phyloP scores from a whole-genome alignment of 352 stramenopile species.

The Pythium guiyangense region DNA sequence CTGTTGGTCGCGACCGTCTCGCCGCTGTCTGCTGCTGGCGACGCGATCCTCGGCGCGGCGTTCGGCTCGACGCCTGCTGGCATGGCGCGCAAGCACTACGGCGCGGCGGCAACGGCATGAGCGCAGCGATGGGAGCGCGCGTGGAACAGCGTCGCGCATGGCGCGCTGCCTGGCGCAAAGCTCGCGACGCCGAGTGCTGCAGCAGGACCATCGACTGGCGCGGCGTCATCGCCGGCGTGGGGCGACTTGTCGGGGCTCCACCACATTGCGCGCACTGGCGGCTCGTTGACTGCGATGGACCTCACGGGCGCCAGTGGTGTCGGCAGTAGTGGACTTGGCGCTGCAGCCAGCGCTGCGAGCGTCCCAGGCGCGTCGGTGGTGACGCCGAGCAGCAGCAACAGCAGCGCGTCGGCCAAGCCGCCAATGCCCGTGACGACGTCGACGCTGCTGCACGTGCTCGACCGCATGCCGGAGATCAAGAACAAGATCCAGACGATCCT shows the following conservation, averaged over 20 bases:
- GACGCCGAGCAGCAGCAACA: background rate
- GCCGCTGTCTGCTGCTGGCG: slow-evolving; percentile 40
- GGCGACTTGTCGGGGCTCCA: slow-evolving; percentile 21
- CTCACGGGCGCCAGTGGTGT: slow-evolving; percentile 1
- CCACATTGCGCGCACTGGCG: slow-evolving; percentile 25
- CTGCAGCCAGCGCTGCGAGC: too few relatives aligned
- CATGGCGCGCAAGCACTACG: too few relatives aligned
- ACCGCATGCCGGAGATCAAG: slow-evolving; percentile 88
- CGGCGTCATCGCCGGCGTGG: slow-evolving; percentile 7
- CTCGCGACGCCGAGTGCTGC: slow-evolving; percentile 3
- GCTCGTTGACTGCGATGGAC: slow-evolving; percentile 19
- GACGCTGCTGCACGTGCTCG: slow-evolving; percentile 73
- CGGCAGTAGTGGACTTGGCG: background rate
- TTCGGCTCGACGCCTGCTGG: slow-evolving; percentile 30
- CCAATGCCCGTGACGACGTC: slow-evolving; percentile 74
- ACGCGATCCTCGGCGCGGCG: slow-evolving; percentile 44
- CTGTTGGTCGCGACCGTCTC: slow-evolving; percentile 39
- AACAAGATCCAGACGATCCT: slow-evolving; percentile 88
- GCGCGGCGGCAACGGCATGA: too few relatives aligned
- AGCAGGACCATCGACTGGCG: slow-evolving; percentile 6
- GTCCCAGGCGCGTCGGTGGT: too few relatives aligned
- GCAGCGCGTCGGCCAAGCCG: slow-evolving; percentile 4
- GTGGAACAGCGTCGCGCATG: slow-evolving; percentile 6
- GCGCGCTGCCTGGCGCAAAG: background rate
- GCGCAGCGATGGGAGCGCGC: slow-evolving; percentile 4